Conservation (phyloP, 2,329 filamentous ascomycete genomes). For the Colletotrichum sp. region DNA sequence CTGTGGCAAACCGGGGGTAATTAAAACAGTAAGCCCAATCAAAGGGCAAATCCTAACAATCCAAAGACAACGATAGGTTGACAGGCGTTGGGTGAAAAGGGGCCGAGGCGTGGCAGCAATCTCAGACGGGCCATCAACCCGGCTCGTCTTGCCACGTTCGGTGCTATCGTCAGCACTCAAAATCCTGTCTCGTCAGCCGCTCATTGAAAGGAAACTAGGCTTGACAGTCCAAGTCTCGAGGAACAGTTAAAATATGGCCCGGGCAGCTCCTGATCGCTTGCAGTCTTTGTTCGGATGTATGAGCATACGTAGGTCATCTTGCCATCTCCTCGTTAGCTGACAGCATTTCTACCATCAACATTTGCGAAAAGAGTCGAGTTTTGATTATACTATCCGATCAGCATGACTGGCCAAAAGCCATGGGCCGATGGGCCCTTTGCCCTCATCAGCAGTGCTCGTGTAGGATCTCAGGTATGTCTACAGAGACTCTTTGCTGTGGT, state of each 20-base stretch:
- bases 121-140: background rate
- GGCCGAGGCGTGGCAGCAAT: background rate
- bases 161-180: slow-evolving; percentile 8
- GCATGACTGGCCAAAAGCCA: slow-evolving; percentile 19
- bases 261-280: background rate
- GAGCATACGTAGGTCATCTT: background rate
- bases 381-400: background rate
- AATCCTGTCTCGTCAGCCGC: background rate
- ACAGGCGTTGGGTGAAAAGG: background rate
- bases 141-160: background rate
- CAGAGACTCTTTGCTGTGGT: background rate
- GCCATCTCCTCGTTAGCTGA: background rate
- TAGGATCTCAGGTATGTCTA: slow-evolving; percentile 26
- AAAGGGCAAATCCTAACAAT: background rate
- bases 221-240: background rate
- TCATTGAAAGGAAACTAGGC: background rate
- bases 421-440: slow-evolving; percentile 39
- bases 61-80: background rate
- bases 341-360: background rate
- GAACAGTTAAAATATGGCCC: background rate
- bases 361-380: background rate
- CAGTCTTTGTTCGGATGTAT: background rate
- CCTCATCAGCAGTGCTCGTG: slow-evolving; percentile 29
- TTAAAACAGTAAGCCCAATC: background rate
- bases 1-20: background rate